Percentiles rank a stretch among this genome's conserved stretches.
Evolutionary conservation across 2,329 filamentous ascomycete genomes (phyloP).

Genomic region (Arthroderma uncinatum): DNA sequence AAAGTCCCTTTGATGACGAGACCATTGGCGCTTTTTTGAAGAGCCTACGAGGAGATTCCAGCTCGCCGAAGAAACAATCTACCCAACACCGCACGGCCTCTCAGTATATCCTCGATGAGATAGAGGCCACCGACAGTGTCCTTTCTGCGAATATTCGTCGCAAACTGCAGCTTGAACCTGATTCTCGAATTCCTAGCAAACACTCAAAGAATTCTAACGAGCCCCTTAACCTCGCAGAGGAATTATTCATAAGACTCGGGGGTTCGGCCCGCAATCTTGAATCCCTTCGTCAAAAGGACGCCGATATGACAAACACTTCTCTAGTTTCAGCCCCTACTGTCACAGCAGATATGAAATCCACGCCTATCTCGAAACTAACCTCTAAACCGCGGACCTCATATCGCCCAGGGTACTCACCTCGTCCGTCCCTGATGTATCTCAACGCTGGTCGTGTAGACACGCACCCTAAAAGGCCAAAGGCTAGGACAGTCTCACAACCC

Average conservation of each 20-base stretch:
- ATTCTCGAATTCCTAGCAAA: background rate
- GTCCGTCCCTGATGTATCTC: constrained; percentile 21
- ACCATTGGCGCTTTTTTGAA: background rate
- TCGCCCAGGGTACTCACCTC: constrained; percentile 13
- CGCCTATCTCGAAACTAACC: background rate
- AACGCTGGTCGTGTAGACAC: background rate
- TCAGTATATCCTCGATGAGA: background rate
- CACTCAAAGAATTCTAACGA: background rate
- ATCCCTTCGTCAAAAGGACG: background rate
- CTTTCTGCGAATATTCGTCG: background rate
- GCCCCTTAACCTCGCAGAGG: background rate
- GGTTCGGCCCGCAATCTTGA: background rate
- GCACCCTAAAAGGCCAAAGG: background rate
- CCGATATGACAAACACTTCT: background rate
- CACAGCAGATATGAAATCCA: background rate
- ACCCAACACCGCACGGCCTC: background rate
- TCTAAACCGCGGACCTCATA: background rate
- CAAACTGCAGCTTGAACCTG: background rate
- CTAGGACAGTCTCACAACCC: background rate
- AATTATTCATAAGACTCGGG: background rate
- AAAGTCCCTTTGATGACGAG: background rate
- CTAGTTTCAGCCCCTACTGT: background rate
- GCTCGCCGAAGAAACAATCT: background rate
- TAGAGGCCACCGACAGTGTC: background rate
- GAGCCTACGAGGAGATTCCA: background rate